Base-by-base conservation (phyloP, 2,329 filamentous ascomycete species). In the Cladosporium velox region DNA sequence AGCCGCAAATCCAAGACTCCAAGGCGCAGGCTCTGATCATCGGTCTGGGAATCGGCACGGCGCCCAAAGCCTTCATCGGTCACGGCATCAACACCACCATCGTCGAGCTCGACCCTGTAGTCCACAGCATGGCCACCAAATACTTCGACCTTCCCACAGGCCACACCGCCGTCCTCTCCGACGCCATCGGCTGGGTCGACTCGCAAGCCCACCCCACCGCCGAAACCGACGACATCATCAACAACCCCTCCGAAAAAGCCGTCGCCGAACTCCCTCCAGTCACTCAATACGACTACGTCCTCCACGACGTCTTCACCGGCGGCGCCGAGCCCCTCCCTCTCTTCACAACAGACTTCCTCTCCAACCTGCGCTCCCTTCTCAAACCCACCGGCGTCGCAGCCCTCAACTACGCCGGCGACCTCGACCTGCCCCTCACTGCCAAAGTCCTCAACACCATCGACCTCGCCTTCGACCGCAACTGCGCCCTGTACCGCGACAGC, bases 221-320 rank as follows among this genome's bases (percentile, higher is more conserved):
- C 14, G 41, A 15, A 5, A 10, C 15, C 14, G 74, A 77, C 21
- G 15, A 58, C 10, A 14, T 24, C 15, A 1, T 18, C 8, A 24
- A n/a, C 7, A 1, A 15, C 28, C 2, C 59, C 3, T 59, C 54
- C 3, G n/a, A 32, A 2, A 4, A 59, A 34, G n/a, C 34, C 14
- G 18, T 14, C 26, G 28, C 15, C 41, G 24, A 34, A 55, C 57
- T 30, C 67, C 60, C 61, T 51, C 18, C 28, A 21, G 11, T 57
- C 26, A 30, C 82, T 82, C 62, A 65, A 32, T 99, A 90, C 77
- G 90, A 97, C 80, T 98, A 97, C 81, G 95, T 99, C 74, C 85
- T 99, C 64, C 95, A 99, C 77, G 95, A 99, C 72, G 95, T 99
- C 28, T 99, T 99, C 77, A 99, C 95, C 0, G 95, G 95, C 28